Base-by-base conservation (phyloP, 2,329 filamentous ascomycete genomes). In the Malbranchea cinnamomea region DNA sequence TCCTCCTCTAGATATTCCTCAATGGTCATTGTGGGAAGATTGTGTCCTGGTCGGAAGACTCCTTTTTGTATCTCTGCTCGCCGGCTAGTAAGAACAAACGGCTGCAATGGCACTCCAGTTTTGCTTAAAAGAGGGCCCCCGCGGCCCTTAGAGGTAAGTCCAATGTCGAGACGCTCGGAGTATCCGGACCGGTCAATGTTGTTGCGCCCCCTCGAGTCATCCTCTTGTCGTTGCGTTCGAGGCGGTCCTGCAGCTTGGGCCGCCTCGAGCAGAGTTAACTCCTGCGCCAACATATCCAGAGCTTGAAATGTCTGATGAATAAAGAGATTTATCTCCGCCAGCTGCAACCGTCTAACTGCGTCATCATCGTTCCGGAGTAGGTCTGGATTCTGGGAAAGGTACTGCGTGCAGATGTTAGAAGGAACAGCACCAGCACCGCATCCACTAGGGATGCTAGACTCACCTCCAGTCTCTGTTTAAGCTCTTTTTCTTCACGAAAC, bases 1-100 rank as follows among this genome's bases (percentile, higher is more conserved):
- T 95, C 89, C 54, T 95, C 87, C 30, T 91, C 89, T 10, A 98
- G 63, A 48, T 95, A 98, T 59, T 98, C 89, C 44, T 98, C 89
- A 37, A 98, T 94, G 2, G 74, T 81, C 89, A 98, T 95, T 3
- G 89, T 95, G 1, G 89, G 89, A 35, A 98, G 60, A 55, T 82
- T 94, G 52, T 98, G 89, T 5, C 89, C 83, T 0, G 83, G 73
- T 32, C 81, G 69, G 56, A 98, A 98, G 1, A 98, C 87, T 2
- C 78, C 78, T 35, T 75, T 66, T 36, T 75, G 71, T 35, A 93
- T 56, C 37, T 83, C 75, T 37, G 82, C 73, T 21, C 89, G 70
- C 41, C 67, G 77, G 35, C 78, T 76, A 4, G 91, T 65, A 13
- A 98, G 64, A 1, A 84, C 94, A 47, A 98, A 95, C 1, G 87